Conservation (phyloP, 1,284 basidiomycete species). For the Pseudozyma tsukubaensis region DNA sequence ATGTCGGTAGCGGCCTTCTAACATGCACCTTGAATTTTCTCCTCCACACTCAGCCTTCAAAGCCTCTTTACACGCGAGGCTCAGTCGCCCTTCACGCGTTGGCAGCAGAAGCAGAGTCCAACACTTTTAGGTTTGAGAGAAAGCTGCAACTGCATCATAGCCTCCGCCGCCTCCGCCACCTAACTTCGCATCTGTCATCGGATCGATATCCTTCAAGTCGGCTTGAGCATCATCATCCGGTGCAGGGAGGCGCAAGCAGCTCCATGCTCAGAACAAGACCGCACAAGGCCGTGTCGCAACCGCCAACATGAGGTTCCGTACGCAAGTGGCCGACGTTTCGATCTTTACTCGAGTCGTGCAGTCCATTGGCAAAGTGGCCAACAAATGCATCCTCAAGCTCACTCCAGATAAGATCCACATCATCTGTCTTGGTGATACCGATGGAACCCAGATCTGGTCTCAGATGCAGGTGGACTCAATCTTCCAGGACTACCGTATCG, state of each 20-base stretch:
- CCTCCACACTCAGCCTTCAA: slow-evolving; percentile 5
- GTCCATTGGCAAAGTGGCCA: slow-evolving; percentile 64
- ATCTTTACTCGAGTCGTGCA: slow-evolving; percentile 61
- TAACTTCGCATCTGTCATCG: background rate
- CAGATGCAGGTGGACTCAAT: slow-evolving; percentile 59
- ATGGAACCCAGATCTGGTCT: slow-evolving; percentile 67
- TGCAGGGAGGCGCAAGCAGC: background rate
- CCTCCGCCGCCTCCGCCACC: slow-evolving; percentile 1
- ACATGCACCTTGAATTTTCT: slow-evolving; percentile 5
- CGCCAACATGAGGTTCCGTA: slow-evolving; percentile 63
- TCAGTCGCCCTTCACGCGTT: slow-evolving; percentile 13
- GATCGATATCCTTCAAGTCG: background rate
- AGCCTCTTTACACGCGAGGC: background rate
- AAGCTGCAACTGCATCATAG: background rate
- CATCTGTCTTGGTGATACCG: slow-evolving; percentile 62
- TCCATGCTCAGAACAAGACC: background rate
- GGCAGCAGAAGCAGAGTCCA: slow-evolving; percentile 10
- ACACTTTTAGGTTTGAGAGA: slow-evolving; percentile 1
- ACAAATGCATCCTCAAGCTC: slow-evolving; percentile 65
- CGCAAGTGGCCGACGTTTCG: slow-evolving; percentile 56
- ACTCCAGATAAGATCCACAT: slow-evolving; percentile 62
- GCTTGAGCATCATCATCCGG: background rate
- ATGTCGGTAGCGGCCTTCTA: background rate
- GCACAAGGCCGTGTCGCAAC: background rate
- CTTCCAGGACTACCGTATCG: slow-evolving; percentile 63